Evolutionary conservation across 2,329 filamentous ascomycete species (phyloP).

Genomic region (Diaporthe aspalathi): DNA sequence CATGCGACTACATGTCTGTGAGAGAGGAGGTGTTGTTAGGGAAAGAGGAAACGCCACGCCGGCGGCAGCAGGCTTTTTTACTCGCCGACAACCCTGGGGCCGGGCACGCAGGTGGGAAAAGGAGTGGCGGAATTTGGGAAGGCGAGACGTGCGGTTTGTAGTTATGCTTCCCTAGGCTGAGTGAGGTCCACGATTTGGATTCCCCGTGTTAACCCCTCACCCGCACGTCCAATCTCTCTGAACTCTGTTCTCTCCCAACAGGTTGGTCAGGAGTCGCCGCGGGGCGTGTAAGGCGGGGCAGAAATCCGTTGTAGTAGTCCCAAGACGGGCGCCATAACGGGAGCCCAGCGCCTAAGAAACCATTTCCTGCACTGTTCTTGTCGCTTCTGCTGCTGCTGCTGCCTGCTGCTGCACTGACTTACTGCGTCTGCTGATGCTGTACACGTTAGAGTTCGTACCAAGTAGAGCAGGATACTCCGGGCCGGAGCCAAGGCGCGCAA

Average conservation of each 20-base stretch:
- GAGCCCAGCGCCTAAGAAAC: not conserved
- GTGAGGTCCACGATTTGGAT: not conserved
- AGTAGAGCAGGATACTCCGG: slow-evolving; percentile 8
- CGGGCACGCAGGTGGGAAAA: not conserved
- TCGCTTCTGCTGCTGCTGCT: too few relatives aligned
- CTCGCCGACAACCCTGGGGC: not conserved
- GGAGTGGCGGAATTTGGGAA: not conserved
- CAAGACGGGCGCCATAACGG: not conserved
- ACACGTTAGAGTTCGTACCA: slow-evolving; percentile 14
- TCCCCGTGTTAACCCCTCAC: too few relatives aligned
- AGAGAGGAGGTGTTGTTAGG: not conserved
- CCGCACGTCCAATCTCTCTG: not conserved
- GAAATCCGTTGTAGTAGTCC: not conserved
- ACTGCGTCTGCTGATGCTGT: not conserved
- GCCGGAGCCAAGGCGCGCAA: not conserved
- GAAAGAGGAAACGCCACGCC: slow-evolving; percentile 13
- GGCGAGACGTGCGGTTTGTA: not conserved
- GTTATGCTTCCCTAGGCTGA: not conserved
- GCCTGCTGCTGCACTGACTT: too few relatives aligned
- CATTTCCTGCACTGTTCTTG: not conserved
- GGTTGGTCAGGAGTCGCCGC: not conserved
- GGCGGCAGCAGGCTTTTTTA: not conserved
- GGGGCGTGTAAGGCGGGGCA: not conserved
- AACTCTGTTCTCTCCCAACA: not conserved
- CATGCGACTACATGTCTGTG: not conserved